A percentile compares a stretch with the other conserved stretches of the same genome.
These are phyloP conservation scores for Starmerella ratchasimensis DNA, from an alignment of 805 yeast genomes.

Conservation along the genomic window DNA sequence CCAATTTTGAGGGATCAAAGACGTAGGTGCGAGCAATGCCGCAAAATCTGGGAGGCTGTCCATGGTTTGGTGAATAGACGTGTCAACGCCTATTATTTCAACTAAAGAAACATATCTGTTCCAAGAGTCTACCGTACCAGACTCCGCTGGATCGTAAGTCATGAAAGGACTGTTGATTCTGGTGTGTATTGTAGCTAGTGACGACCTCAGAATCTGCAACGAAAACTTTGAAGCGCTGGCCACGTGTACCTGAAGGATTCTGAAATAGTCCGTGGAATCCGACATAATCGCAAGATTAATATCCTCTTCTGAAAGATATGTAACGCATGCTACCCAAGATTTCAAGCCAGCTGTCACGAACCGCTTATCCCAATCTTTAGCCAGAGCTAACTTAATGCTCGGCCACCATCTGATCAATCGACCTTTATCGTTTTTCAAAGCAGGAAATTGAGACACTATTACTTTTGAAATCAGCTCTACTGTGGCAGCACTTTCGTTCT, in stretches of 20 bases:
- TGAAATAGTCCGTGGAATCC: slow-evolving; percentile 6
- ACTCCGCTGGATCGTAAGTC: slow-evolving; percentile 29
- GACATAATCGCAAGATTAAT: neutral
- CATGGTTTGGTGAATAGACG: slow-evolving; percentile 73
- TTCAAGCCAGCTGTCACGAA: slow-evolving; percentile 10
- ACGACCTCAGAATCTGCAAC: slow-evolving; percentile 47
- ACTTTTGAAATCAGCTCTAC: slow-evolving; percentile 8
- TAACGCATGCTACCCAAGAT: slow-evolving; percentile 11
- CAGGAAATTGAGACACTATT: slow-evolving; percentile 4
- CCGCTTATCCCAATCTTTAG: slow-evolving; percentile 1
- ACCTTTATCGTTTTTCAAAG: neutral
- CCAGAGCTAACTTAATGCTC: slow-evolving; percentile 2
- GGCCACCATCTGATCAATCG: slow-evolving; percentile 9
- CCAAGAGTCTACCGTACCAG: slow-evolving; percentile 40
- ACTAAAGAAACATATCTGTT: slow-evolving; percentile 55
- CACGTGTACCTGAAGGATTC: slow-evolving; percentile 2
- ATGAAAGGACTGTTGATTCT: slow-evolving; percentile 31
- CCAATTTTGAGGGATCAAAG: slow-evolving; percentile 55
- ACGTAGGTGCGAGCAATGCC: slow-evolving; percentile 35
- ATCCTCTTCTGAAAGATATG: neutral
- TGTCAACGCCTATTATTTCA: slow-evolving; percentile 71
- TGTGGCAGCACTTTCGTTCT: slow-evolving; percentile 7
- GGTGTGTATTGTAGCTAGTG: slow-evolving; percentile 33
- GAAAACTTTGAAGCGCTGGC: slow-evolving; percentile 35
- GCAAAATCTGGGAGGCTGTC: slow-evolving; percentile 59